A percentile compares a stretch with the other conserved stretches of the same genome.
Conservation (phyloP, 768 basidiomycete genomes). For the Termitomyces sp. region DNA sequence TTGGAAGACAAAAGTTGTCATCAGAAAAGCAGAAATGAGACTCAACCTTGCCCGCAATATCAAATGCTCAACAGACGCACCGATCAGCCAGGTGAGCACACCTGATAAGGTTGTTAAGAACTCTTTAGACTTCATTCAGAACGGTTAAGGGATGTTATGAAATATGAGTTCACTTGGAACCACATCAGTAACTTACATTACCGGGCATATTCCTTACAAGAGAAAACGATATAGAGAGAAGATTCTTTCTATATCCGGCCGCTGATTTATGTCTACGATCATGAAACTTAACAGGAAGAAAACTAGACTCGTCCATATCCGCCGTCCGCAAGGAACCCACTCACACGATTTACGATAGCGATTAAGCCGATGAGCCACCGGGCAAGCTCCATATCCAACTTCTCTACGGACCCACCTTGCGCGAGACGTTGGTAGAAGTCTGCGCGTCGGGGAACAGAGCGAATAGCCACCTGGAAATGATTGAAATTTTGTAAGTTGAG, state of each 20-base stretch:
- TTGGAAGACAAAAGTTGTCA: no score
- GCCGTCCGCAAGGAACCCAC: conserved; percentile 46
- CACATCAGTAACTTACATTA: neutral
- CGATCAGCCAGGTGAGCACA: neutral
- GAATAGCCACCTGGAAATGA: conserved; percentile 44
- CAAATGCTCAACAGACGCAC: no score
- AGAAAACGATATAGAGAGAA: neutral
- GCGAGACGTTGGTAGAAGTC: conserved; percentile 63
- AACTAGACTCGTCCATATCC: conserved; percentile 44
- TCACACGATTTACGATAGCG: conserved; percentile 43
- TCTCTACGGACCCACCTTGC: conserved; percentile 49
- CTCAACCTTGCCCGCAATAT: no score
- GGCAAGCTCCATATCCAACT: conserved; percentile 46
- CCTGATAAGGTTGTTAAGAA: neutral
- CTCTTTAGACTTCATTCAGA: neutral
- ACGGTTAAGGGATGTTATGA: neutral
- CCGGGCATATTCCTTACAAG: neutral
- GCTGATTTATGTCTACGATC: neutral
- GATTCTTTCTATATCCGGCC: neutral
- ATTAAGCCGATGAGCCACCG: conserved; percentile 61
- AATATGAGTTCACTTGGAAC: neutral
- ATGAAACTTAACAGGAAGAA: neutral
- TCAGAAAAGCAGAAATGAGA: no score
- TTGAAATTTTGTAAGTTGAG: neutral
- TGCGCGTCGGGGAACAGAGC: conserved; percentile 52